These are phyloP conservation scores for Fusarium citri DNA, from an alignment of 2,329 filamentous ascomycete species.

Conservation along the genomic window DNA sequence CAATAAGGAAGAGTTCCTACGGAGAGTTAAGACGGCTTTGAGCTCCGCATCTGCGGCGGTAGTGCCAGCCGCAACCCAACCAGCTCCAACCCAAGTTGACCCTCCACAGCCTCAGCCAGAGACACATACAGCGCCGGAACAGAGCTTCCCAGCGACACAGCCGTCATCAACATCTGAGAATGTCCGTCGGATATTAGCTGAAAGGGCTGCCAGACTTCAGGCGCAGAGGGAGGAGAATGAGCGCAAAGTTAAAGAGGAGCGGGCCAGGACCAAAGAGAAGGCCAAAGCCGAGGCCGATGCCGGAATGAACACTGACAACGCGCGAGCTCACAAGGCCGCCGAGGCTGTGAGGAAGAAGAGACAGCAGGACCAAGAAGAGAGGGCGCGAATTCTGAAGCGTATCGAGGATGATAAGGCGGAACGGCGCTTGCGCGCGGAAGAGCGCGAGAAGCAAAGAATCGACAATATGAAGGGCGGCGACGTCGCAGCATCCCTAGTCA, in stretches of 20 bases:
- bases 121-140: constrained; percentile 28
- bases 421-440: constrained; percentile 67
- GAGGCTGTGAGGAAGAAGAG: constrained; percentile 71
- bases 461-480: constrained; percentile 48
- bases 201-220: constrained; percentile 61
- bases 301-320: constrained; percentile 47
- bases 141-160: constrained; percentile 35
- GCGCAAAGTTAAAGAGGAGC: constrained; percentile 63
- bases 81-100: constrained; percentile 26
- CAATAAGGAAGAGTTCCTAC: constrained; percentile 73
- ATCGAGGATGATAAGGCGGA: constrained; percentile 83
- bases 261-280: constrained; percentile 60
- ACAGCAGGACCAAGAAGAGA: constrained; percentile 74
- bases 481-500: constrained; percentile 47
- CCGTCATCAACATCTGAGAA: constrained; percentile 48
- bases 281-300: constrained; percentile 56
- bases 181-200: constrained; percentile 58
- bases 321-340: constrained; percentile 59
- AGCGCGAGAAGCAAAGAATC: constrained; percentile 57
- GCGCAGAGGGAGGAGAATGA: constrained; percentile 58
- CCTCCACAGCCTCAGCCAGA: constrained; percentile 37
- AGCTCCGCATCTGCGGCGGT: constrained; percentile 40
- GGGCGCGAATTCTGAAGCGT: constrained; percentile 76
- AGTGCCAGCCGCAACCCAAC: constrained; percentile 29
- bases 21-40: constrained; percentile 53